These are phyloP conservation scores for Entoloma clypeatum DNA, from an alignment of 1,284 basidiomycete genomes.

Conservation along the genomic window DNA sequence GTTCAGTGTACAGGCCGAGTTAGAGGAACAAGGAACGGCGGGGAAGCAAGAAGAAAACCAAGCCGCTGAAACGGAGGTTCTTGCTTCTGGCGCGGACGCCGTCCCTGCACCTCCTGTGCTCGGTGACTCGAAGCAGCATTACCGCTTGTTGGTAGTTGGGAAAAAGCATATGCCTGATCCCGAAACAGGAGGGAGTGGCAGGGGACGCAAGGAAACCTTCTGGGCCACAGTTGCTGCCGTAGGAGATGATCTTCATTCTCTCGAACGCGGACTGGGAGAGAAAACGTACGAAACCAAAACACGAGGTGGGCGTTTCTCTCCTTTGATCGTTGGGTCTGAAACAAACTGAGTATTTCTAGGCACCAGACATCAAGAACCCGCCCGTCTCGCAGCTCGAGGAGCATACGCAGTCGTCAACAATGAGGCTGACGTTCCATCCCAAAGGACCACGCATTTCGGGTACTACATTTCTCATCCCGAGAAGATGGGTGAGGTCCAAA, in stretches of 20 bases:
- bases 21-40: too few species aligned
- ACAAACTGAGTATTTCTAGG: slow-evolving; percentile 29
- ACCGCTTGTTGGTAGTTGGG: slow-evolving; percentile 54
- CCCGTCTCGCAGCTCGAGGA: slow-evolving; percentile 56
- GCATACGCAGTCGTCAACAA: slow-evolving; percentile 61
- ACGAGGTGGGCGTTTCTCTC: slow-evolving; percentile 33
- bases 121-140: slow-evolving; percentile 39
- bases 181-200: slow-evolving; percentile 26
- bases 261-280: slow-evolving; percentile 50
- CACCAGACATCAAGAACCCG: slow-evolving; percentile 50
- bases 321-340: not conserved
- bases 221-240: slow-evolving; percentile 54
- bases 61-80: slow-evolving; percentile 38
- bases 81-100: slow-evolving; percentile 43
- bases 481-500: slow-evolving; percentile 48
- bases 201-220: slow-evolving; percentile 44
- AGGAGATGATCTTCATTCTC: slow-evolving; percentile 46
- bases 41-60: slow-evolving; percentile 20
- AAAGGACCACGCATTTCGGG: slow-evolving; percentile 51
- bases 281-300: slow-evolving; percentile 67
- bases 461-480: slow-evolving; percentile 56
- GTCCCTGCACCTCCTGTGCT: slow-evolving; percentile 41
- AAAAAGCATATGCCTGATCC: slow-evolving; percentile 63
- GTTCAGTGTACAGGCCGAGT: slow-evolving; percentile 29
- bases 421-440: slow-evolving; percentile 40